phyloP scores from a whole-genome alignment of 1,284 basidiomycete species.

The Serendipita sp. region DNA sequence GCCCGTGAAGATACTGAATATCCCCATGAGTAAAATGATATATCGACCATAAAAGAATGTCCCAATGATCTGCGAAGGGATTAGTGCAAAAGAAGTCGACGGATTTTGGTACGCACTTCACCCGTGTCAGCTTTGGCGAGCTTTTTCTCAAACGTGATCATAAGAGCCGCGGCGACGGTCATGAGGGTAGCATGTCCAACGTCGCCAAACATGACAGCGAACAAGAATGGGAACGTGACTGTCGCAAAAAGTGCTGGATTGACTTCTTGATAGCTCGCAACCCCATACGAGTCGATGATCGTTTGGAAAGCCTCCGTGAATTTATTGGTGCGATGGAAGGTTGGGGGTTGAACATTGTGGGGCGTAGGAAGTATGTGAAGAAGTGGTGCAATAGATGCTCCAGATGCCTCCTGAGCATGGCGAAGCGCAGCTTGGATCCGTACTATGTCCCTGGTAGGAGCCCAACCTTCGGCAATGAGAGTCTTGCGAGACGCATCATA shows the following conservation, averaged over 20 bases:
- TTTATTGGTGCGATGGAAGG: slow-evolving; percentile 89
- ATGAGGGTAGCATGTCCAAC: slow-evolving; percentile 91
- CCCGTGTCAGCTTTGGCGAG: slow-evolving; percentile 64
- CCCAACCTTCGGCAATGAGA: slow-evolving; percentile 95
- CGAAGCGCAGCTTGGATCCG: slow-evolving; percentile 79
- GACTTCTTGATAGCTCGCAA: slow-evolving; percentile 90
- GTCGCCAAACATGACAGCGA: slow-evolving; percentile 99
- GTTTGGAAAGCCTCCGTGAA: slow-evolving; percentile 97
- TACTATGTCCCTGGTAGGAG: slow-evolving; percentile 81
- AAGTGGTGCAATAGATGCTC: slow-evolving; percentile 84
- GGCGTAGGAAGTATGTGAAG: slow-evolving; percentile 76
- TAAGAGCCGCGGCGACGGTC: slow-evolving; percentile 58
- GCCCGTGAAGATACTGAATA: slow-evolving; percentile 91
- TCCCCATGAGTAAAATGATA: slow-evolving; percentile 94
- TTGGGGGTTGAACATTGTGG: slow-evolving; percentile 76
- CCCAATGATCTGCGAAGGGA: slow-evolving; percentile 48
- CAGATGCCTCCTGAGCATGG: slow-evolving; percentile 86
- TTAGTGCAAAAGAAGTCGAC: slow-evolving; percentile 12
- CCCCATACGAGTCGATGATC: slow-evolving; percentile 96
- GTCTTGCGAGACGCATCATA: slow-evolving; percentile 91
- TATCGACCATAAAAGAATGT: slow-evolving; percentile 88
- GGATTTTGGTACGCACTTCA: slow-evolving; percentile 40
- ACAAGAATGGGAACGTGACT: slow-evolving; percentile 95
- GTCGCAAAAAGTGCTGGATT: slow-evolving; percentile 93
- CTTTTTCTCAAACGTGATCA: slow-evolving; percentile 78